phyloP scores from a whole-genome alignment of 2,329 filamentous ascomycete species.

The Trichoderma gracile region DNA sequence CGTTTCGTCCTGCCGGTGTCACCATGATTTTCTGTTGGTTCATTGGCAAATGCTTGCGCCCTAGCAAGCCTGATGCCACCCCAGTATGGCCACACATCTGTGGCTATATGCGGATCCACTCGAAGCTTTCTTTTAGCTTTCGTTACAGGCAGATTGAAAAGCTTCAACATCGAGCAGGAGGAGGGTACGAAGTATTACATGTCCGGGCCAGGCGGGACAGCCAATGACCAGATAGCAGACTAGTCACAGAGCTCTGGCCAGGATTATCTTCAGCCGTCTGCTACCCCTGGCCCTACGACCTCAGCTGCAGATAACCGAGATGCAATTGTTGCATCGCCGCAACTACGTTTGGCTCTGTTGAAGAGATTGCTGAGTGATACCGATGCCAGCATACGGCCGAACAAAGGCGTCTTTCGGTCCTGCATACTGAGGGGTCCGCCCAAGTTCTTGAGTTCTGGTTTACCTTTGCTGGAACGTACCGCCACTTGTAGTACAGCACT shows the following conservation, averaged over 20 bases:
- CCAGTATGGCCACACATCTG: not conserved
- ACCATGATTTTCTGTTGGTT: not conserved
- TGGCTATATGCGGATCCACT: constrained; percentile 5
- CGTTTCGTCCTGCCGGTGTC: constrained; percentile 11
- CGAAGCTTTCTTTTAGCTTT: constrained; percentile 8
- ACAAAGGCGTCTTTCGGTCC: not conserved
- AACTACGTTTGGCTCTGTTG: constrained; percentile 10
- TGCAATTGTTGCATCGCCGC: constrained; percentile 21
- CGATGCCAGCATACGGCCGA: not conserved
- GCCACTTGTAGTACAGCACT: not conserved
- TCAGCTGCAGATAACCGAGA: constrained; percentile 26
- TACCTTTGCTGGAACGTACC: not conserved
- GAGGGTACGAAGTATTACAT: not conserved
- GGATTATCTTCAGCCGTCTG: constrained; percentile 12
- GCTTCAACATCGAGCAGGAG: constrained; percentile 6
- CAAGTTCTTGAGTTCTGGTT: not conserved
- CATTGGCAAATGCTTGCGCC: constrained; percentile 9
- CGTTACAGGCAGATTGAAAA: constrained; percentile 10
- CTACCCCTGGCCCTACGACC: constrained; percentile 8
- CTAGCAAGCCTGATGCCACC: constrained; percentile 7
- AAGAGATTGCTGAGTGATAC: not conserved
- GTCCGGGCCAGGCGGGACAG: not conserved
- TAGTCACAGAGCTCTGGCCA: not conserved
- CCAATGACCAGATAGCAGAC: not conserved
- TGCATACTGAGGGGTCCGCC: not conserved